Percentiles rank a stretch among this genome's conserved stretches.
Evolutionary conservation across 2,329 filamentous ascomycete species (phyloP).

Genomic region (Ophiostoma sp.): DNA sequence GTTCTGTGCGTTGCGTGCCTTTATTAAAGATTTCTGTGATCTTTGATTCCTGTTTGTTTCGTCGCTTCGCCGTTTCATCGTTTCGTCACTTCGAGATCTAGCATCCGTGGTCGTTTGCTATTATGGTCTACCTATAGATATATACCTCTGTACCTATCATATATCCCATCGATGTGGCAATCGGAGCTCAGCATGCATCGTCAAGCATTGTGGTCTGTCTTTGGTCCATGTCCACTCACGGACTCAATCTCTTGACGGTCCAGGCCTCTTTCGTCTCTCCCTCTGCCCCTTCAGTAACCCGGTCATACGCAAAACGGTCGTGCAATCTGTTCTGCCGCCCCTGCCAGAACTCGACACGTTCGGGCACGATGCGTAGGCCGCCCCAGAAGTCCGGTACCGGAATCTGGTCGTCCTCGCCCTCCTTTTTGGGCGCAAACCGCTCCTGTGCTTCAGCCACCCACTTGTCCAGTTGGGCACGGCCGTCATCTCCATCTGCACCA

Average conservation of each 20-base stretch:
- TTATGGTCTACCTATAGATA: no score
- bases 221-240: conserved; percentile 31
- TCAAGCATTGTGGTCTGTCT: background rate
- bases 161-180: no score
- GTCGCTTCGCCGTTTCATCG: background rate
- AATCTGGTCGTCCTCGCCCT: conserved; percentile 67
- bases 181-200: background rate
- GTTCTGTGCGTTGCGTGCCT: conserved; percentile 7
- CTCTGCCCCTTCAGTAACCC: conserved; percentile 39
- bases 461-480: conserved; percentile 66
- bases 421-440: conserved; percentile 65
- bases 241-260: conserved; percentile 68
- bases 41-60: background rate
- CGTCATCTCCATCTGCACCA: conserved; percentile 50
- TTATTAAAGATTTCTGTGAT: background rate
- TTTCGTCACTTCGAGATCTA: no score
- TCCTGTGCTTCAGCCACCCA: conserved; percentile 73
- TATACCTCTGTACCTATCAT: no score
- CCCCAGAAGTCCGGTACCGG: conserved; percentile 95
- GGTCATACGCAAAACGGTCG: conserved; percentile 84
- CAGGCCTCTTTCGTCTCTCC: conserved; percentile 40
- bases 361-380: conserved; percentile 76
- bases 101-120: no score
- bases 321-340: conserved; percentile 84
- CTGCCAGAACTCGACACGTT: conserved; percentile 93